Base-by-base conservation (phyloP, 2,329 filamentous ascomycete genomes). In the Cytospora schulzeri region DNA sequence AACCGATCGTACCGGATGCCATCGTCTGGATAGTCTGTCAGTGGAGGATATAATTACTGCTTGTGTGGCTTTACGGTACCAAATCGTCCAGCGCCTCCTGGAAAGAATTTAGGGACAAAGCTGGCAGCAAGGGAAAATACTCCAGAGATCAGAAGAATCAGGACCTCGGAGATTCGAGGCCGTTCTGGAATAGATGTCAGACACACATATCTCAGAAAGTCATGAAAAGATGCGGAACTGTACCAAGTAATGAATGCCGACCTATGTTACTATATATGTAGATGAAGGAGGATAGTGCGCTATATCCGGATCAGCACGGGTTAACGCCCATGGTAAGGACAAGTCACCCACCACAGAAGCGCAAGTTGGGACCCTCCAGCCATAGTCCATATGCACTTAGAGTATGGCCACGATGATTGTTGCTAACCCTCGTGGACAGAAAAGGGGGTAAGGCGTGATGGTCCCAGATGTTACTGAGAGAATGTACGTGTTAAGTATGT, bases 221-320 rank as follows among this genome's bases (percentile, higher is more conserved):
- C 38, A 62, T 24, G 6, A 28, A 41, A 14, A 35, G 38, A 29
- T n/a, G 28, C 1, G 17, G 35, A 35, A 50, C 8, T 38, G 26
- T 71, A 83, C 83, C 80, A 67, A 81, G 78, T 60, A 85, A 73
- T 24, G 79, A 80, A 68, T 84, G 81, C 48, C 77, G 76, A 64
- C 83, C 78, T 15, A 83, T 71, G 8, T 53, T 63, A 22, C 55
- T 54, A 56, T 64, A 62, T 50, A 65, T 57, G 48, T 64, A 60
- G 50, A 66, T 41, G 29, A 64, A 62, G 35, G 48, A 60, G 33
- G 48, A 28, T 54, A 58, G 62, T 17, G 65, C 65, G 54, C 65
- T 66, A 41, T 12, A 19, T 22, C 24, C 7, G 41, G 26, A 35
- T 66, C 22, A 62, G 62, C 55, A 24, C 15, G 31, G 9, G 15